Evolutionary conservation across 768 basidiomycete genomes (phyloP).

Genomic region (Leccinum pellstonianum): DNA sequence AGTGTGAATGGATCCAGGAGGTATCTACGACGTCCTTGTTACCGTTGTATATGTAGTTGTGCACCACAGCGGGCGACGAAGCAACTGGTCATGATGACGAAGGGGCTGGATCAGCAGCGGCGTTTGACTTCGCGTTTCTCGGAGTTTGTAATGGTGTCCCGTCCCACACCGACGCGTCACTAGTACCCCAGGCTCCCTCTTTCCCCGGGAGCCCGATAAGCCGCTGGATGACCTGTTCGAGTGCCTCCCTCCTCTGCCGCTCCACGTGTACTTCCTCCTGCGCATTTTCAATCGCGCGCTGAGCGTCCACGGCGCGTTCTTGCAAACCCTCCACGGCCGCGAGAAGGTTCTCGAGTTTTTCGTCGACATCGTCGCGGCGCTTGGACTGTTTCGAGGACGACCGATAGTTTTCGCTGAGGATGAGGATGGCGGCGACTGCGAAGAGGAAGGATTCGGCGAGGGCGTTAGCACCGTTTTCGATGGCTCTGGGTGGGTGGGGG

Average conservation of each 20-base stretch:
- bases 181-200: slow-evolving; percentile 50
- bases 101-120: neutral
- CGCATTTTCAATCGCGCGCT: slow-evolving; percentile 42
- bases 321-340: slow-evolving; percentile 46
- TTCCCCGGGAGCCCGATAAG: slow-evolving; percentile 55
- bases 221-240: slow-evolving; percentile 62
- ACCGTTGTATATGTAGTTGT: neutral
- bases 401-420: slow-evolving; percentile 77
- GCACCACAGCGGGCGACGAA: neutral
- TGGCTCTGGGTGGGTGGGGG: slow-evolving; percentile 50
- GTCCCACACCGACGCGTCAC: slow-evolving; percentile 48
- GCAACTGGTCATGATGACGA: slow-evolving; percentile 6
- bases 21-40: neutral
- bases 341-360: slow-evolving; percentile 61
- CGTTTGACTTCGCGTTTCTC: slow-evolving; percentile 20
- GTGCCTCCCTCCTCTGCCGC: slow-evolving; percentile 53
- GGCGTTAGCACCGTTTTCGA: slow-evolving; percentile 83
- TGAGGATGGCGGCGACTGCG: slow-evolving; percentile 69
- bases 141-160: slow-evolving; percentile 54
- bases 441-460: slow-evolving; percentile 87
- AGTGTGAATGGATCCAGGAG: neutral
- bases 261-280: slow-evolving; percentile 41
- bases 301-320: slow-evolving; percentile 35
- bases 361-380: slow-evolving; percentile 71
- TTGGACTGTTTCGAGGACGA: slow-evolving; percentile 65